Percentiles rank a stretch among this genome's conserved stretches.
Conservation (phyloP, 179 eudicot species). For the Corrigiola litoralis region DNA sequence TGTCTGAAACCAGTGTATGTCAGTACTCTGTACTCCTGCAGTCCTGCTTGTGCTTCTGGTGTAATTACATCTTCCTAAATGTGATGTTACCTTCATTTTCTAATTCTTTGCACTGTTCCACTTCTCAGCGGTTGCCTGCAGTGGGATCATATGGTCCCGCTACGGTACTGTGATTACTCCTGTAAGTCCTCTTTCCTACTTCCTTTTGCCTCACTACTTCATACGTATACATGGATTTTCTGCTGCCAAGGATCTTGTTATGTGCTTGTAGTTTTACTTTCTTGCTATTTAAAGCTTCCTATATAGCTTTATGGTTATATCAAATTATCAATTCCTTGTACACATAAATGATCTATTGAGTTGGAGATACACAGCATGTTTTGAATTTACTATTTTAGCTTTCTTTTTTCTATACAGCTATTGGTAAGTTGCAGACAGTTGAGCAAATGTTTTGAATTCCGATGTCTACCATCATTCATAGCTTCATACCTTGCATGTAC, state of each 20-base stretch:
- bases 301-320: neutral
- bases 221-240: neutral
- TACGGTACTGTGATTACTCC: slow-evolving; percentile 6
- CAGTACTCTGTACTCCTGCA: neutral
- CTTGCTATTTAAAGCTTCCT: neutral
- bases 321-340: neutral
- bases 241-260: neutral
- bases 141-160: slow-evolving; percentile 4
- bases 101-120: neutral
- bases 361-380: too few species aligned
- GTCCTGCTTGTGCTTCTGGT: neutral
- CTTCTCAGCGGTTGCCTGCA: slow-evolving; percentile 3
- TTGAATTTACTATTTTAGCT: too few species aligned
- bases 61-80: too few species aligned
- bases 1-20: neutral
- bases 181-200: neutral
- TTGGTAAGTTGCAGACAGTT: neutral
- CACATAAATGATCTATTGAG: neutral
- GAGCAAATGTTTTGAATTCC: neutral
- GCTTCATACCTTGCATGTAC: neutral
- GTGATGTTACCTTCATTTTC: too few species aligned
- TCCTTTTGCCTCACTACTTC: neutral
- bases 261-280: neutral
- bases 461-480: neutral
- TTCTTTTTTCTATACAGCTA: too few species aligned